Evolutionary conservation across 148 eudicot species (phyloP), one percentile per base, ranked within the genome.

Genomic region (Drosera capensis): DNA sequence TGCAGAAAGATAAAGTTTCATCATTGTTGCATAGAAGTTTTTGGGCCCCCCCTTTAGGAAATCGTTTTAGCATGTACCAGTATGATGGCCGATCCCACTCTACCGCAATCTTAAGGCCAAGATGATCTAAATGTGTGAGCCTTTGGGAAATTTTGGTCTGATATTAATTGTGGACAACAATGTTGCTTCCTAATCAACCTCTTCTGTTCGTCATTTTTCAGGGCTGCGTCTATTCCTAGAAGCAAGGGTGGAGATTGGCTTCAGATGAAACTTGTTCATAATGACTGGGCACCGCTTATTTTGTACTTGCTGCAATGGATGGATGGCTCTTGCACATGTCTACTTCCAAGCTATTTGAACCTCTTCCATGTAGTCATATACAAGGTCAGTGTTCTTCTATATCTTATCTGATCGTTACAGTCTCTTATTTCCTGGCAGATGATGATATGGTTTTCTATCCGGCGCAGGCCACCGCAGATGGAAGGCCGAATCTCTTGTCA

Each of bases 161-260:
- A n/a, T n/a, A n/a, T n/a, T n/a, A n/a, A n/a, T n/a, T n/a, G n/a
- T n/a, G n/a, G n/a, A n/a, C n/a, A n/a, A n/a, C n/a, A n/a, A n/a
- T n/a, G n/a, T 34, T 34, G 38, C 6, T 34, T 21, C 24, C 3
- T 20, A 34, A 25, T 16, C n/a, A 5, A 37, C 34, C 29, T 45
- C 4, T 34, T 29, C 19, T 45, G 24, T 46, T 46, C 21, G 13
- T 28, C 31, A 28, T 28, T 3, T 20, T 50, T 28, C 67, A 83
- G 94, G 70, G 87, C 83, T 45, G 70, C 71, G 49, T 74, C 79
- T 65, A 73, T 83, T 66, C 88, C 94, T 39, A 74, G 60, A 56
- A 63, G 66, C 15, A 79, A 79, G 58, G 68, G 71, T 1, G 79
- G 81, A 37, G 67, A 63, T 30, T 66, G 57, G 16, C 57, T 84